Percentiles rank a stretch among this genome's conserved stretches.
These are phyloP conservation scores for Exsudoporus frostii DNA, from an alignment of 768 basidiomycete genomes.

Conservation along the genomic window DNA sequence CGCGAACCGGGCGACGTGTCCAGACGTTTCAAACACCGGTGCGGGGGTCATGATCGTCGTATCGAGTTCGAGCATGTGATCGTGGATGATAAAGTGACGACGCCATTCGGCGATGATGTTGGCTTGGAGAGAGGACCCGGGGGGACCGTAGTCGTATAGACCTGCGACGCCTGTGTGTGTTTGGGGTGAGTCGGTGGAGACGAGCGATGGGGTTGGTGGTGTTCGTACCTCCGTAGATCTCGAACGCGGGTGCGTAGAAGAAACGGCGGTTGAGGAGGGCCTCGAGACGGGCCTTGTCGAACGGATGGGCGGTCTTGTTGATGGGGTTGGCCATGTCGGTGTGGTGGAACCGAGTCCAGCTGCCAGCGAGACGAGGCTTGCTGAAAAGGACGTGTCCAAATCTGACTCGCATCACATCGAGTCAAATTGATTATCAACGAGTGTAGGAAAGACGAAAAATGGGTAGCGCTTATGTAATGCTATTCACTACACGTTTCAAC, in stretches of 20 bases:
- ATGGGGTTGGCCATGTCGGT: slow-evolving; percentile 35
- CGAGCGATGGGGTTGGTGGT: slow-evolving; percentile 22
- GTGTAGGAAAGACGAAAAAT: background rate
- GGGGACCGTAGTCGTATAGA: slow-evolving; percentile 96
- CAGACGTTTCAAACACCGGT: slow-evolving; percentile 92
- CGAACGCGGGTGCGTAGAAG: slow-evolving; percentile 98
- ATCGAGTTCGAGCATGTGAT: slow-evolving; percentile 97
- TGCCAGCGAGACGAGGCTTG: background rate
- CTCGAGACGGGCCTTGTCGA: slow-evolving; percentile 85
- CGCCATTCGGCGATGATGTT: slow-evolving; percentile 98
- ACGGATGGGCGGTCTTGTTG: slow-evolving; percentile 82
- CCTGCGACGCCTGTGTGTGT: slow-evolving; percentile 87
- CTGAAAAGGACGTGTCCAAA: slow-evolving; percentile 14
- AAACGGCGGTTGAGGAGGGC: slow-evolving; percentile 85
- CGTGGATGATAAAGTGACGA: slow-evolving; percentile 96
- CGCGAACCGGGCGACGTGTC: slow-evolving; percentile 96
- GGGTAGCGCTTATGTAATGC: too few species aligned
- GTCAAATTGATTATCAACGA: background rate
- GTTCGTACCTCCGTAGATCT: slow-evolving; percentile 94
- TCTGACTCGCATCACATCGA: slow-evolving; percentile 25
- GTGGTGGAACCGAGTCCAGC: slow-evolving; percentile 15
- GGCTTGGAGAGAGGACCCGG: slow-evolving; percentile 92
- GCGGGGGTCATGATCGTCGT: slow-evolving; percentile 97
- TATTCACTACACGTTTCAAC: too few species aligned
- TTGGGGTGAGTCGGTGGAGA: background rate